Base-by-base conservation (phyloP, 352 stramenopile species). In the Pythium monospermum region DNA sequence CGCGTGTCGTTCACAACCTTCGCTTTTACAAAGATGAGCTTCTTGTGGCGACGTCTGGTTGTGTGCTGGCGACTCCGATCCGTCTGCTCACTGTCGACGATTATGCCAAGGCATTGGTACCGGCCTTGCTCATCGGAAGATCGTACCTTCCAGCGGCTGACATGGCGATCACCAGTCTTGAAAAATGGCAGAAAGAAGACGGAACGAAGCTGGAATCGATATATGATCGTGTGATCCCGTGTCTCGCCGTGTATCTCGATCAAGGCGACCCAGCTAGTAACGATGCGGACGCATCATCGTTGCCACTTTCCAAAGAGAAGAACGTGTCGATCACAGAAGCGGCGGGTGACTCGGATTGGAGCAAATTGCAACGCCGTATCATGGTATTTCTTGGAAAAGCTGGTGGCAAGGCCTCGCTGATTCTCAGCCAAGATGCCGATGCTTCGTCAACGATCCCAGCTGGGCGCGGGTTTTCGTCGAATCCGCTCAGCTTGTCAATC, bases 1-100 rank as follows among this genome's bases (percentile, higher is more conserved):
- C 49, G 11, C 52, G 52, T 26, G 59, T 81, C 15, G 75, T 68
- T 49, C 41, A 38, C 8, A 75, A 88, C 50, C 58, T 85, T 25
- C 73, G 61, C 6, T 87, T 86, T 54, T 90, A 88, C 57, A 78
- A 85, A 50, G 78, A 91, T 44, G 83, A 94, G 23, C 46, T 91
- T 18, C 64, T 91, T 19, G 68, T 91, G 31, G 69, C 76, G 5
- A 71, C 64, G 21, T 64, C 71, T 15, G 63, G 76, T 27, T 88
- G 83, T 56, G 68, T 89, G 19, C 64, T 94, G 16, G 53, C 65
- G 28, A 65, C 79, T 12, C 81, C 83, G 6, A 35, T 73, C 13
- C 42, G 33, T 26, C 44, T 88, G n/a, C 45, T 83, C 16, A 28
- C 40, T 8, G 49, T 73, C 19, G 41, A 70, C 16, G 49, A 49